These are phyloP conservation scores for Citrus inodora DNA, from an alignment of 345 rosid genomes.

Conservation along the genomic window DNA sequence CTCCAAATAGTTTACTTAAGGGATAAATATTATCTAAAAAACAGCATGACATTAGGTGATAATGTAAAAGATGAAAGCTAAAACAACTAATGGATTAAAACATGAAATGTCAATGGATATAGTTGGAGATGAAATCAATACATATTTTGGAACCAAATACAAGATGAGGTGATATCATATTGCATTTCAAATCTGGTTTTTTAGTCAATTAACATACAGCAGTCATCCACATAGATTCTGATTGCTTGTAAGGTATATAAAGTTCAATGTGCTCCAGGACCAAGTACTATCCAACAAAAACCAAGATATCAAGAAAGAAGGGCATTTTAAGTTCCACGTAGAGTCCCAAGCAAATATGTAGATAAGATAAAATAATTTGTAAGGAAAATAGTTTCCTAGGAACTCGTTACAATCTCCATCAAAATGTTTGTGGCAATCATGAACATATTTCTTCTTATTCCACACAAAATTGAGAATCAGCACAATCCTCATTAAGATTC, in stretches of 20 bases:
- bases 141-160: not conserved
- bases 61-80: not conserved
- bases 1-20: not conserved
- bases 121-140: not conserved
- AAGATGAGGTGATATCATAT: not conserved
- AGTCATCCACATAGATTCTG: not conserved
- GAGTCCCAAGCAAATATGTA: not conserved
- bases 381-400: not conserved
- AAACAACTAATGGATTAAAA: not conserved
- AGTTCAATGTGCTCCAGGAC: not conserved
- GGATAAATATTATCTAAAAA: not conserved
- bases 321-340: not conserved
- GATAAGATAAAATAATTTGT: not conserved
- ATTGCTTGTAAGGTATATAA: not conserved
- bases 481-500: not conserved
- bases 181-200: not conserved
- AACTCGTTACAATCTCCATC: not conserved
- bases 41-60: not conserved
- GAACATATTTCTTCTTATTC: not conserved
- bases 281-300: not conserved
- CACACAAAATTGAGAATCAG: not conserved
- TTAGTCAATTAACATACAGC: not conserved
- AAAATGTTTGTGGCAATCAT: not conserved
- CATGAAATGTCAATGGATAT: not conserved
- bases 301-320: not conserved